These are phyloP conservation scores for Rhizopus sp. DNA, from an alignment of 371 early-diverging fungal species.

Conservation along the genomic window DNA sequence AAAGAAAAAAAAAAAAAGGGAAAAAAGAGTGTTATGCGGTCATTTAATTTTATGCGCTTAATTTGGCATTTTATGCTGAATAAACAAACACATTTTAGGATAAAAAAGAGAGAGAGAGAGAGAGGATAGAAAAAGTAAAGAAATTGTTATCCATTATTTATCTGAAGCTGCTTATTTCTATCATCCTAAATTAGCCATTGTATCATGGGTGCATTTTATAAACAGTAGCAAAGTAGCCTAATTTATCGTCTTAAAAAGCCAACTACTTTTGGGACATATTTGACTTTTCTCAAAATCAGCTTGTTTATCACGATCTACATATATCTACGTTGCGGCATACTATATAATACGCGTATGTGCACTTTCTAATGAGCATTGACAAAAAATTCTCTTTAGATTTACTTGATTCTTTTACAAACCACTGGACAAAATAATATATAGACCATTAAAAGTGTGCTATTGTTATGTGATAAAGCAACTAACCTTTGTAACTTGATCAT, in stretches of 20 bases:
- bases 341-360: too few species aligned
- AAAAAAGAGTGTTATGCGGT: background rate
- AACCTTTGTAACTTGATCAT: too few species aligned
- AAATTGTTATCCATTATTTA: background rate
- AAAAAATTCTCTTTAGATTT: too few species aligned
- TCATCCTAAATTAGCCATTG: conserved; percentile 2
- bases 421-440: too few species aligned
- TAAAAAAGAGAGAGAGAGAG: too few species aligned
- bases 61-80: background rate
- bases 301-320: too few species aligned
- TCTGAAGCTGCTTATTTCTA: background rate
- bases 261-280: background rate
- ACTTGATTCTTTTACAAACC: too few species aligned
- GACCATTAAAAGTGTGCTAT: too few species aligned
- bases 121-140: too few species aligned
- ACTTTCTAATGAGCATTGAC: too few species aligned
- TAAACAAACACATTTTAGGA: background rate
- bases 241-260: background rate
- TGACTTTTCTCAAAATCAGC: background rate
- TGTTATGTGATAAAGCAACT: too few species aligned
- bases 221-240: background rate
- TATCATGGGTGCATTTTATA: conserved; percentile 5
- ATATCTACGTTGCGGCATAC: too few species aligned
- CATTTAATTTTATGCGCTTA: background rate
- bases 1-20: background rate